A percentile compares a stretch with the other conserved stretches of the same genome.
These are phyloP conservation scores for fission yeast (Schizosaccharomyces pombe) DNA, from an alignment of 805 yeast genomes.

Conservation along the genomic window ASM294v3 CU329670.1:1873001-1873500, in stretches of 20 bases:
- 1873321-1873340: constrained; percentile 75
- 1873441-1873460: constrained; percentile 53
- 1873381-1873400: constrained; percentile 34
- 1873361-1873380: constrained; percentile 42
- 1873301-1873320: constrained; percentile 66
- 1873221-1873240: constrained; percentile 68
- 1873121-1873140: constrained; percentile 72
- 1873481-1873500: constrained; percentile 67
- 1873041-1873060: constrained; percentile 51
- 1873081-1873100: constrained; percentile 63
- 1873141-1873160: constrained; percentile 45
- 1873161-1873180: constrained; percentile 52
- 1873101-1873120: constrained; percentile 67
- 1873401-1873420: constrained; percentile 77
- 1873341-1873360: constrained; percentile 68
- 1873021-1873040: constrained; percentile 69
- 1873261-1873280: constrained; percentile 82
- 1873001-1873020: constrained; percentile 94
- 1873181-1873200: constrained; percentile 69
- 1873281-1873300: constrained; percentile 72
- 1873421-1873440: constrained; percentile 65
- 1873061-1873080: constrained; percentile 38
- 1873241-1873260: constrained; percentile 98
- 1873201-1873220: constrained; percentile 34
- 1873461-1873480: constrained; percentile 36